Base-by-base conservation (phyloP, 805 yeast species). In the Sungouiella blattae region DNA sequence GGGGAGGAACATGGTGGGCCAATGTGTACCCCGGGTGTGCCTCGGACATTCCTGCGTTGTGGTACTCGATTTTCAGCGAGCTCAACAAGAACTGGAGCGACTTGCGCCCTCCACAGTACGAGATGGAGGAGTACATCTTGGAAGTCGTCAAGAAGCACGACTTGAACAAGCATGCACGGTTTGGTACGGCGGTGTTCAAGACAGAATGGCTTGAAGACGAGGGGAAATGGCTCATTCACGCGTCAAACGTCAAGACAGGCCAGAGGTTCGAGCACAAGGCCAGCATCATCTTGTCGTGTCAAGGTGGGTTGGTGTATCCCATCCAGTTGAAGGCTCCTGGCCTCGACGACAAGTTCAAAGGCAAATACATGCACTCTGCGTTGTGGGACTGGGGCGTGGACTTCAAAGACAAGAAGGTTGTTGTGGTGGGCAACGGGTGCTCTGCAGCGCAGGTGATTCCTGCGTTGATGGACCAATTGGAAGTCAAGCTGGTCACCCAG, bases 1-100 rank as follows among this genome's bases (percentile, higher is more conserved):
- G 62, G 43, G 71, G 72, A 12, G 71, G 72, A 11, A 65, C 71
- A 15, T 67, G 72, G 72, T 65, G 59, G 47, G 71, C 71, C 13
- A 67, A 67, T 42, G 62, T 70, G 4, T 67, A 65, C 39, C 72
- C 72, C 2, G 71, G 71, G 1, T 62, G 70, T 44, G 70, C 71
- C n/a, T 56, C 62, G 15, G 72, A 67, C 47, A 62, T 67, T 30
- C 71, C 71, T 6, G 70, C 70, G 2, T 35, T 62, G 17, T 67
- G 68, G 69, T 66, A 66, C 41, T 59, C 65, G 11, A 53, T 54
- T 29, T 59, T 50, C 24, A 47, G 48, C 25, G 69, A 58, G 37
- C 53, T 64, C 42, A 64, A 57, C 36, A 45, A 41, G 17, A 58
- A 55, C 24, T 66, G 72, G 72, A 53, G 61, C 33, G 50, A 51